Conservation (phyloP, 441 rosid species). For the Pelargonium myrrhifolium region DNA sequence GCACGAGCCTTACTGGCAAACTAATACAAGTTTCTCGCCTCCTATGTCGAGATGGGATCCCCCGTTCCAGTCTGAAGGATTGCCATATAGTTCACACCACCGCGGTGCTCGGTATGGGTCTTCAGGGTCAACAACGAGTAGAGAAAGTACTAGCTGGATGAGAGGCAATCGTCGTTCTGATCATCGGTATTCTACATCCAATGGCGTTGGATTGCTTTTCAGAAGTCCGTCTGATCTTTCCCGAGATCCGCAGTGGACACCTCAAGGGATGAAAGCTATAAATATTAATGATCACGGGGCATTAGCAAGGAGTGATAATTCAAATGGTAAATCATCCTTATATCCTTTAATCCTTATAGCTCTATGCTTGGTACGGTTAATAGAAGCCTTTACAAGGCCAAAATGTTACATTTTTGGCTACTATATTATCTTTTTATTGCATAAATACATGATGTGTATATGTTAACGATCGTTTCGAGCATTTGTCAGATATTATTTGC, state of each 20-base stretch:
- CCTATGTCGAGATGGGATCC: slow-evolving; percentile 49
- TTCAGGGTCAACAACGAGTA: slow-evolving; percentile 48
- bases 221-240: slow-evolving; percentile 39
- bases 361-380: background rate
- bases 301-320: slow-evolving; percentile 31
- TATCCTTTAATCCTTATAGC: too few species aligned
- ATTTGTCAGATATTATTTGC: background rate
- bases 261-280: slow-evolving; percentile 48
- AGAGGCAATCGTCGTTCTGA: slow-evolving; percentile 25
- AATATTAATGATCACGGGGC: slow-evolving; percentile 28
- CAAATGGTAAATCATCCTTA: background rate
- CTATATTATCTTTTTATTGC: background rate
- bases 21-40: slow-evolving; percentile 54
- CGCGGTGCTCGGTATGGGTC: slow-evolving; percentile 35
- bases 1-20: slow-evolving; percentile 54
- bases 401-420: background rate
- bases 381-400: background rate
- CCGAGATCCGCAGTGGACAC: slow-evolving; percentile 49
- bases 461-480: background rate
- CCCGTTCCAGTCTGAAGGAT: slow-evolving; percentile 34
- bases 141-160: slow-evolving; percentile 39
- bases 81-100: slow-evolving; percentile 28
- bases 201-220: slow-evolving; percentile 27
- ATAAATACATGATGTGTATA: background rate
- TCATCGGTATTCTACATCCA: slow-evolving; percentile 32